Evolutionary conservation across 176 grass and related monocot species (phyloP), one percentile per base, ranked within the genome.

Genomic region (Chloris gayana): DNA sequence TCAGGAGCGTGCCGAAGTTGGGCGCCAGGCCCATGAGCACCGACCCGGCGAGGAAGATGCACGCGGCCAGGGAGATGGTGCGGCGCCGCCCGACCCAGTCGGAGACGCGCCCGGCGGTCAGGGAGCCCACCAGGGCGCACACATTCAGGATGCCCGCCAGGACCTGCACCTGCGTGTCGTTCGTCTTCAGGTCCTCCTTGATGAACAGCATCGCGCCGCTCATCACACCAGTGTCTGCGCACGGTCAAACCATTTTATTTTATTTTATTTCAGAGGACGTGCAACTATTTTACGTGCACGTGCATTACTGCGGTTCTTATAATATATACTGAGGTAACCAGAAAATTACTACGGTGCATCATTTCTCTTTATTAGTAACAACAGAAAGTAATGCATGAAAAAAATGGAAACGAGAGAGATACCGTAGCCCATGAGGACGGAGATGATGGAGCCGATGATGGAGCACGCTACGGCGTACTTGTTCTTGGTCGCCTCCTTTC

Each of bases 381-480:
- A n/a, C n/a, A n/a, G n/a, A n/a, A n/a, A n/a, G n/a, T n/a, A n/a
- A n/a, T n/a, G n/a, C n/a, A n/a, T n/a, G n/a, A n/a, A n/a, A n/a
- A 11, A 44, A 12, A 11, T 44, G 41, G 12, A 11, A 9, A 42
- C 7, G 41, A 42, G 37, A 82, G 38, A 51, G 12, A 64, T 64
- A 91, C 91, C 91, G 18, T 93, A 93, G 37, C 91, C 91, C 86
- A 93, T 86, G 80, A 93, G 79, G 57, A 89, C 63, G 65, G 91
- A 93, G 87, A 89, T 89, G 81, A 89, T 80, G 58, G 91, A 93
- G 37, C 74, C 87, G 10, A 89, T 77, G 37, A 93, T 84, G 61
- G 84, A 85, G 53, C 87, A 93, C 12, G 81, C 81, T 7, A 86
- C 49, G 4, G 84, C 87, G 26, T 84, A 89, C 44, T 69, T 92